Evolutionary conservation across 73 alveolate species (phyloP), one percentile per base, ranked within the genome.

Genomic region (Diophrys appendiculata): DNA sequence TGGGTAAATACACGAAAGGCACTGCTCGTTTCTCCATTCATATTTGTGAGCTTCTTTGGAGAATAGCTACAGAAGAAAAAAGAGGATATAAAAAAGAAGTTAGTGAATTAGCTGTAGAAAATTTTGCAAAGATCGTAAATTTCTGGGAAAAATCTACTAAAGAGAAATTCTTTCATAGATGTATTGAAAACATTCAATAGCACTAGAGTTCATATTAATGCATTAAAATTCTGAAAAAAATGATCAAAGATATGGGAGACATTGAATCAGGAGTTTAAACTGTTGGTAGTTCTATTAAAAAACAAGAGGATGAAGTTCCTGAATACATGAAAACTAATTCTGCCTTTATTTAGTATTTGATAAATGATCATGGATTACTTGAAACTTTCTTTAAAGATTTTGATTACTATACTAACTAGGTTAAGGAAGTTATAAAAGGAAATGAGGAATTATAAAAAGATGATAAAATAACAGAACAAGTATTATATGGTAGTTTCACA

Each of bases 31-130:
- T 14, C 33, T 69, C 70, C 35, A 72, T 55, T 0, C n/a, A 31
- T 23, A 27, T 54, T 13, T 89, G 87, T 52, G 60, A 80, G 54
- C 18, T 80, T 0, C 67, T 73, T 33, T 43, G 84, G 93, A 80
- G 74, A 60, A n/a, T 72, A 55, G 3, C 77, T 30, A 24, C 28
- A 5, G 71, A 25, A 27, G 64, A 56, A 30, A 11, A 68, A 5
- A 56, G 29, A 65, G 80, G 71, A 33, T 35, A 53, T 54, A 1
- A 78, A 65, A 2, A 35, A 64, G 81, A 31, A 0, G 33, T 72
- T 27, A 29, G 65, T 24, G 60, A 72, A 28, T 27, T 80, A 31
- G 93, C 89, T 13, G 29, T 73, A 52, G 56, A 27, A 14, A 76
- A 31, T 31, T 64, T 76, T 55, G 29, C 77, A n/a, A 77, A 76